Evolutionary conservation across 2,329 filamentous ascomycete genomes (phyloP), one percentile per base, ranked within the genome.

Genomic region (Colletotrichum sp.): DNA sequence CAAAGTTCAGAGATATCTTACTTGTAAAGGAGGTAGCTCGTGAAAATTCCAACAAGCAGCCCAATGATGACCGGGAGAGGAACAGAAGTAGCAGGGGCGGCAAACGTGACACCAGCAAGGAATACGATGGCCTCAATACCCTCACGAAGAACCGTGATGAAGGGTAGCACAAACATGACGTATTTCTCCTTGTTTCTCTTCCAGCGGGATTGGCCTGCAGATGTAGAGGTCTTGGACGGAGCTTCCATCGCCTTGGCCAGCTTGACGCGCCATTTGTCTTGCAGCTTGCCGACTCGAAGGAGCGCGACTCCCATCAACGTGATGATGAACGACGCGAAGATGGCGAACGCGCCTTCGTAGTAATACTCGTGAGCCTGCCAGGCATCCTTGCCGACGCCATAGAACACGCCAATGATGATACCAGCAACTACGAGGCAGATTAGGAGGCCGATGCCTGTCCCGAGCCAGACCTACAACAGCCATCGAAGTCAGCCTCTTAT

Each of bases 101-200:
- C 91, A 70, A 98, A 92, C 3, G 94, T 93, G 6, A 98, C 95
- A n/a, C 95, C 96, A 18, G 95, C 95, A 69, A 98, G 92, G 83
- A 98, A 98, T 24, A 98, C 91, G 44, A 98, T 93, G 1, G 94
- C 95, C 83, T 98, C 96, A 32, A 98, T 90, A 3, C 95, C 96
- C 83, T 98, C 95, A 44, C 96, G 89, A 16, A 98, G 86, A 18
- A 97, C 94, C 0, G 95, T 98, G 82, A 98, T 89, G 84, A 98
- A 98, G 1, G 96, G 96, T 70, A 98, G 87, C 60, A 95, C 85
- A 83, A 98, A 97, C 94, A 98, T 95, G 81, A 93, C 92, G 81
- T 98, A 97, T 83, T 94, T 95, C 83, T 96, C 93, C 24, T 89
- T 85, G 86, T 91, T 94, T 71, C 87, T 85, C 84, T 94, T 94